phyloP scores from a whole-genome alignment of 257 asterid genomes.

The Knoxia roxburghii region DNA sequence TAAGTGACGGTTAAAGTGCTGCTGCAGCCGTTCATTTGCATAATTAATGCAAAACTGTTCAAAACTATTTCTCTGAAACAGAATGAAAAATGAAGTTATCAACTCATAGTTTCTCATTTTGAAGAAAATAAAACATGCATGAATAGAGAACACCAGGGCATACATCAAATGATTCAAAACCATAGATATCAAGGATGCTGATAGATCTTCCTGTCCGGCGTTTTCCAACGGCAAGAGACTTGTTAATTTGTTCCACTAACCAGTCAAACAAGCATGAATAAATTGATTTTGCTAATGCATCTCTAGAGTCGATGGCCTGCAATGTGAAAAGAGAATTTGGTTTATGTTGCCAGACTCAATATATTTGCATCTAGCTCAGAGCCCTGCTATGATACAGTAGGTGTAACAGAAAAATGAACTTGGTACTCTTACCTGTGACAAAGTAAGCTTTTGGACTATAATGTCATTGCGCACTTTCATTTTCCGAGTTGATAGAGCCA shows the following conservation, averaged over 20 bases:
- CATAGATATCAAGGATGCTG: constrained; percentile 95
- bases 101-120: not conserved
- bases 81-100: constrained; percentile 8
- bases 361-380: not conserved
- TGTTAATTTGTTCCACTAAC: constrained; percentile 92
- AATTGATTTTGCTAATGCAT: constrained; percentile 91
- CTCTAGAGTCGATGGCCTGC: constrained; percentile 93
- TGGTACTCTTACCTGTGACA: constrained; percentile 53
- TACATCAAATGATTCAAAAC: constrained; percentile 98
- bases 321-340: constrained; percentile 19
- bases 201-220: constrained; percentile 96
- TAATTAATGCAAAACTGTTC: constrained; percentile 98
- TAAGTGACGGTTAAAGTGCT: constrained; percentile 95
- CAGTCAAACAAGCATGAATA: constrained; percentile 96
- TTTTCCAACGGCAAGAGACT: constrained; percentile 88
- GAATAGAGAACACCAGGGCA: constrained; percentile 2
- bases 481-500: constrained; percentile 85
- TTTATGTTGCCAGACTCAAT: not conserved
- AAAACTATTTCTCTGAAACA: constrained; percentile 79
- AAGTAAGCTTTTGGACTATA: constrained; percentile 74
- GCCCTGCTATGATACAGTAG: not conserved
- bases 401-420: not conserved
- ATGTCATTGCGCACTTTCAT: constrained; percentile 85
- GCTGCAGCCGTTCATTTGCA: constrained; percentile 96
- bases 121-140: not conserved